phyloP scores from a whole-genome alignment of 305 asterid species.

The Fraxinus dipetala region DNA sequence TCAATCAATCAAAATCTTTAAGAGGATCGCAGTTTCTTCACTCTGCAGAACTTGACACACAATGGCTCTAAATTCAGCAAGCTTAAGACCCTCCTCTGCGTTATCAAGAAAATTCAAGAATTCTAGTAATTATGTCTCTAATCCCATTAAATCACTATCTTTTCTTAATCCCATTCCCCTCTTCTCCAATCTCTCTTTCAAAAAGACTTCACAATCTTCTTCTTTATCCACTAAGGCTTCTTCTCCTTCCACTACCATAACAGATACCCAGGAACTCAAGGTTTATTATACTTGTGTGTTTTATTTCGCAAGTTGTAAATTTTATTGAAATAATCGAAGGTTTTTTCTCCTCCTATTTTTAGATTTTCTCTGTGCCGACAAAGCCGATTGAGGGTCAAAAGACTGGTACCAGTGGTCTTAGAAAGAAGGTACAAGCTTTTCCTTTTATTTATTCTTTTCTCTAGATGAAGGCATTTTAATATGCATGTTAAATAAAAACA shows the following conservation, averaged over 20 bases:
- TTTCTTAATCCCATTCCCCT: conserved; percentile 34
- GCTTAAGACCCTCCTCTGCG: conserved; percentile 36
- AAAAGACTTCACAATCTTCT: conserved; percentile 25
- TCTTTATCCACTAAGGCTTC: conserved; percentile 34
- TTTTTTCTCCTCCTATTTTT: not conserved
- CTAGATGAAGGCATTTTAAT: conserved; percentile 17
- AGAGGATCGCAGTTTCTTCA: conserved; percentile 5
- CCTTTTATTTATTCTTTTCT: not conserved
- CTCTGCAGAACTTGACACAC: not conserved
- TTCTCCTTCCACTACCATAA: conserved; percentile 48
- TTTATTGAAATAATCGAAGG: conserved; percentile 3
- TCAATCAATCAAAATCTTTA: not conserved
- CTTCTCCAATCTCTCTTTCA: conserved; percentile 30
- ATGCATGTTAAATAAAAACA: not conserved
- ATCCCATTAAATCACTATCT: conserved; percentile 34
- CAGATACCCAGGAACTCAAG: conserved; percentile 61
- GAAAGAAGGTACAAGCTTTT: conserved; percentile 60
- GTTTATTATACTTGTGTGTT: conserved; percentile 28
- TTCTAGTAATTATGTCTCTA: conserved; percentile 20
- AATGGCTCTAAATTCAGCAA: conserved; percentile 48
- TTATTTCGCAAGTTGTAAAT: conserved; percentile 6
- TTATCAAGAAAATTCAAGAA: conserved; percentile 30
- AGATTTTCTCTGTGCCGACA: conserved; percentile 71
- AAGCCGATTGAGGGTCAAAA: conserved; percentile 87
- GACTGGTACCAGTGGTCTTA: conserved; percentile 94